A percentile compares a stretch with the other conserved stretches of the same genome.
These are phyloP conservation scores for Parietichytrium sp. DNA, from an alignment of 108 stramenopile genomes.

Conservation along the genomic window DNA sequence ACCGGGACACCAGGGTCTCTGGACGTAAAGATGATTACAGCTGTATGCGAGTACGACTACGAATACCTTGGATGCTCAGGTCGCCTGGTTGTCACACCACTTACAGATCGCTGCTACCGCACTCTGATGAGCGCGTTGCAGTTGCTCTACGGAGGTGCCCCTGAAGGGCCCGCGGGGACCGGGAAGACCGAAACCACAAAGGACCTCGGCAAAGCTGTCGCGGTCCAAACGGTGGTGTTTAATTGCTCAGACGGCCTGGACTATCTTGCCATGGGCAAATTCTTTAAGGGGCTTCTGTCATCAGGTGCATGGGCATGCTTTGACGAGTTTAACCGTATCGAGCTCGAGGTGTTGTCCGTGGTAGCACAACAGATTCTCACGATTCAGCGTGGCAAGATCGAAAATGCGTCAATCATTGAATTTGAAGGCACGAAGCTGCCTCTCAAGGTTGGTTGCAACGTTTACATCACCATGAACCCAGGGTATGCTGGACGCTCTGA, in stretches of 20 bases:
- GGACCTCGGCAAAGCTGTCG: constrained; percentile 67
- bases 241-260: constrained; percentile 73
- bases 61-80: constrained; percentile 71
- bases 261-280: constrained; percentile 69
- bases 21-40: constrained; percentile 64
- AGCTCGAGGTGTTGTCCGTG: constrained; percentile 62
- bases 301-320: constrained; percentile 70
- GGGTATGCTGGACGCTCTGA: constrained; percentile 69
- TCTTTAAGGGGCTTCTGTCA: constrained; percentile 70
- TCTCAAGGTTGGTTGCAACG: constrained; percentile 60
- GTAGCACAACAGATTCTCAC: constrained; percentile 66
- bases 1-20: constrained; percentile 59
- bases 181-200: constrained; percentile 73
- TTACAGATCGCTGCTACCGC: constrained; percentile 71
- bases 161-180: constrained; percentile 71
- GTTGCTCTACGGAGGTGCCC: constrained; percentile 67
- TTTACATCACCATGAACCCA: constrained; percentile 75
- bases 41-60: constrained; percentile 62
- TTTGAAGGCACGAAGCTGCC: constrained; percentile 67
- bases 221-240: constrained; percentile 70
- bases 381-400: constrained; percentile 64
- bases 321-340: constrained; percentile 70
- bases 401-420: constrained; percentile 52
- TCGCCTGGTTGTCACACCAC: constrained; percentile 70
- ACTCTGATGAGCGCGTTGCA: constrained; percentile 72